These are phyloP conservation scores for Fusarium sarcochroum DNA, from an alignment of 2,329 filamentous ascomycete genomes.

Conservation along the genomic window DNA sequence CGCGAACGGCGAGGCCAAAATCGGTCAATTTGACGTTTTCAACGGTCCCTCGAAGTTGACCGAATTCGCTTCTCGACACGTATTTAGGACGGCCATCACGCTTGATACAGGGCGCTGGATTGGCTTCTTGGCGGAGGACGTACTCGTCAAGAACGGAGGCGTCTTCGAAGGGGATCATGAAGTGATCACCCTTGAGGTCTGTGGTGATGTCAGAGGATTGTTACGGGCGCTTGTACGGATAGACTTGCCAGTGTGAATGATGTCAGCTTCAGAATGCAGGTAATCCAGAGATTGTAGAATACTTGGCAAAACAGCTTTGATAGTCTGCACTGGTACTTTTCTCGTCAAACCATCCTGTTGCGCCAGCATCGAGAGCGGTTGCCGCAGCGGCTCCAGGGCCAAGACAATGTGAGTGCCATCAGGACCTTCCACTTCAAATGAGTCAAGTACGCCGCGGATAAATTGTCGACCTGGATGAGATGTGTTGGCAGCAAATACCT, in stretches of 20 bases:
- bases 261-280: constrained; percentile 56
- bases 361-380: constrained; percentile 48
- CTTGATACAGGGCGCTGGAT: constrained; percentile 44
- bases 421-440: constrained; percentile 41
- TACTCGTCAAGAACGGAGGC: constrained; percentile 42
- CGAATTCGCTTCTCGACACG: constrained; percentile 44
- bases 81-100: constrained; percentile 43
- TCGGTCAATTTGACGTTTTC: constrained; percentile 48
- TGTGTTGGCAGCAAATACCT: constrained; percentile 40
- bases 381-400: constrained; percentile 45
- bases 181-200: constrained; percentile 48
- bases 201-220: not conserved
- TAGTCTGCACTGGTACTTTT: constrained; percentile 39
- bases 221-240: not conserved
- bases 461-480: constrained; percentile 43
- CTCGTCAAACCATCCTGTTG: constrained; percentile 39
- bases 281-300: constrained; percentile 58
- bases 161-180: constrained; percentile 48
- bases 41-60: constrained; percentile 43
- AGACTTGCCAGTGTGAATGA: constrained; percentile 58
- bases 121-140: constrained; percentile 40
- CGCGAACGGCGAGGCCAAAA: constrained; percentile 48
- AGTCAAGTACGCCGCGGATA: constrained; percentile 43
- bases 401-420: constrained; percentile 42
- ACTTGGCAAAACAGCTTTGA: constrained; percentile 50